Evolutionary conservation across 371 early-diverging fungal species (phyloP), one percentile per base, ranked within the genome.

Genomic region (Mycotypha africana): DNA sequence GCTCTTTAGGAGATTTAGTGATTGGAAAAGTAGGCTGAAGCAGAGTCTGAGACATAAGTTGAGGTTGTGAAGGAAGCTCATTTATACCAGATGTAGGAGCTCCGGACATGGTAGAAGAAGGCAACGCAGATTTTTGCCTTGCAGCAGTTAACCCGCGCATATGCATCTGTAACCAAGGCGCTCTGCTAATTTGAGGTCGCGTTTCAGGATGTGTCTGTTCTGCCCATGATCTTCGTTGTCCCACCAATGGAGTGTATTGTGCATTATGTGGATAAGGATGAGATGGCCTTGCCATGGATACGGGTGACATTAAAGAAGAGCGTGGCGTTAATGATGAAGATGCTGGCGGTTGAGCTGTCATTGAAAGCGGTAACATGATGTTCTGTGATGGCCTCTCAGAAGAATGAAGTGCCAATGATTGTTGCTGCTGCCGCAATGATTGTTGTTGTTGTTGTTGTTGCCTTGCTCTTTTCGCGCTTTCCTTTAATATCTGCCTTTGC

Each of bases 141-240:
- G 47, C 44, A 9, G 47, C 60, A 30, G 54, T 42, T 3, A 56
- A 2, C 2, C 58, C 62, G 22, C 37, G 53, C 1, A 60, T 38
- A 43, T 65, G 65, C 49, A 57, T 60, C 24, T 60, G 60, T 25
- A 58, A 32, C 65, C 65, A 65, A 28, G 60, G 55, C 1, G 65
- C 47, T 34, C 54, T 41, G 10, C 28, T 53, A 3, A 49, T 40
- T 26, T 46, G 51, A 1, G 42, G 19, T 26, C 49, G 51, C 0
- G 57, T 60, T 28, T 65, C 58, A 20, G 65, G 65, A 49, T 65
- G 60, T 14, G 65, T 61, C 20, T 42, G 58, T 38, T 60, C 53
- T 0, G 65, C 65, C 65, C 65, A 65, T 1, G 60, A 65, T 23
- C 34, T 49, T 3, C 55, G 55, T 19, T 49, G 50, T 2, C 45